A percentile compares a stretch with the other conserved stretches of the same genome.
These are phyloP conservation scores for Fusarium xyrophilum DNA, from an alignment of 2,329 filamentous ascomycete genomes.

Conservation along the genomic window DNA sequence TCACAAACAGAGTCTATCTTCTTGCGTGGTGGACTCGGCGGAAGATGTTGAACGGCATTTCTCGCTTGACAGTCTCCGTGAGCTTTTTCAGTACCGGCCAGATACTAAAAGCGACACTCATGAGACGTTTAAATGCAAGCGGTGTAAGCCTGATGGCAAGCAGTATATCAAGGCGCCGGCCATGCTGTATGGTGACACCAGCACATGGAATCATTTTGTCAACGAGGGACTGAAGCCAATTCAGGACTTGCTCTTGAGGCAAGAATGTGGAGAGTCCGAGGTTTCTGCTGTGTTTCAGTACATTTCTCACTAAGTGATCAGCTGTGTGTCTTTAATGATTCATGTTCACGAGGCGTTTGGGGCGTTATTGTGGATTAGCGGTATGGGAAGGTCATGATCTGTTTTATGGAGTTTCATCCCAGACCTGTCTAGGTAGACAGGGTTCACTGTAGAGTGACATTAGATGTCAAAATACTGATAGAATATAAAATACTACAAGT, in stretches of 20 bases:
- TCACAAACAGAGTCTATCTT: slow-evolving; percentile 96
- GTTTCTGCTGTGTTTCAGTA: slow-evolving; percentile 98
- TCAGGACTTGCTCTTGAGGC: slow-evolving; percentile 87
- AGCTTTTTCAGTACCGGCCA: slow-evolving; percentile 90
- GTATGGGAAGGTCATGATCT: neutral
- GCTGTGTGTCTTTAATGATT: slow-evolving; percentile 10
- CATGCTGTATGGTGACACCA: slow-evolving; percentile 97
- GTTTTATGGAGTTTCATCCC: slow-evolving; percentile 9
- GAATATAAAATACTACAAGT: neutral
- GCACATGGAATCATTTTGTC: slow-evolving; percentile 98
- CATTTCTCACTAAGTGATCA: slow-evolving; percentile 77
- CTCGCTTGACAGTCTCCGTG: slow-evolving; percentile 85
- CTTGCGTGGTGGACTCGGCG: slow-evolving; percentile 93
- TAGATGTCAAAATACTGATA: neutral
- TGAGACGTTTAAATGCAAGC: slow-evolving; percentile 98
- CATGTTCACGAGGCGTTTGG: slow-evolving; percentile 12
- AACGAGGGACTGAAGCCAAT: slow-evolving; percentile 82
- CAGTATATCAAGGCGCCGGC: slow-evolving; percentile 91
- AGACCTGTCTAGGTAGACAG: neutral
- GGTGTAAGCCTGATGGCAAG: slow-evolving; percentile 85
- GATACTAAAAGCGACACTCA: slow-evolving; percentile 92
- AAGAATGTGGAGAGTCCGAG: slow-evolving; percentile 78
- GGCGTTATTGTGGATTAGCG: slow-evolving; percentile 26
- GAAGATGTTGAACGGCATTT: slow-evolving; percentile 99
- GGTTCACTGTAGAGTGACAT: neutral